Conservation (phyloP, 768 basidiomycete species). For the Pulveroboletus sp. region DNA sequence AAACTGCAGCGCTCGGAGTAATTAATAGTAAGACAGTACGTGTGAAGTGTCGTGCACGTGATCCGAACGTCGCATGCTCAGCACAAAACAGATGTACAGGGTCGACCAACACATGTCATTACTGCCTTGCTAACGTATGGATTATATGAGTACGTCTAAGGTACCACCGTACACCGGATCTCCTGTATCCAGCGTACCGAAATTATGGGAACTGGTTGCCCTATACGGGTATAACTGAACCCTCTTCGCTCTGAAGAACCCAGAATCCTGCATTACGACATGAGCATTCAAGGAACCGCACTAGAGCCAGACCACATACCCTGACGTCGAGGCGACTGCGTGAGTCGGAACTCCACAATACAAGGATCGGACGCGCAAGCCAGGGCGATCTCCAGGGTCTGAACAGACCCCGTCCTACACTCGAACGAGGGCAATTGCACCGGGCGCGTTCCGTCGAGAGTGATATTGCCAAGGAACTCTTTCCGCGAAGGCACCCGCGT, state of each 20-base stretch:
- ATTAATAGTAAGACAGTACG: too few relatives aligned
- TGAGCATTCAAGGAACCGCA: neutral
- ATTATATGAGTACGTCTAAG: neutral
- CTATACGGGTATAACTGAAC: neutral
- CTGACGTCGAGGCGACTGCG: constrained; percentile 15
- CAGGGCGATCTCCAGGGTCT: constrained; percentile 20
- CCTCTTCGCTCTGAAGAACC: constrained; percentile 18
- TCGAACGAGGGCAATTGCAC: constrained; percentile 10
- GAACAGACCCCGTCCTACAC: constrained; percentile 14
- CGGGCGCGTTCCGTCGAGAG: constrained; percentile 5
- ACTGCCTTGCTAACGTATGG: neutral
- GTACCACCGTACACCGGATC: neutral
- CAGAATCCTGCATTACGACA: constrained; percentile 10
- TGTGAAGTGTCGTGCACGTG: too few relatives aligned
- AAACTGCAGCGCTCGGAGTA: too few relatives aligned
- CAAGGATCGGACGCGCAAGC: constrained; percentile 20
- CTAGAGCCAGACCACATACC: constrained; percentile 4
- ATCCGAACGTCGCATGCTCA: too few relatives aligned
- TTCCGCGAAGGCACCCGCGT: constrained; percentile 4
- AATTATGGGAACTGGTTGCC: neutral
- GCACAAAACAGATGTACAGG: too few relatives aligned
- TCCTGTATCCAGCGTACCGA: neutral
- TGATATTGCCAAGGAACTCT: constrained; percentile 17
- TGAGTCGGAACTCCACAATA: constrained; percentile 20
- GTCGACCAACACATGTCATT: neutral